Evolutionary conservation across 495 filamentous ascomycete genomes (phyloP), one percentile per base, ranked within the genome.

Genomic region (Podospora pseudoanserina): DNA sequence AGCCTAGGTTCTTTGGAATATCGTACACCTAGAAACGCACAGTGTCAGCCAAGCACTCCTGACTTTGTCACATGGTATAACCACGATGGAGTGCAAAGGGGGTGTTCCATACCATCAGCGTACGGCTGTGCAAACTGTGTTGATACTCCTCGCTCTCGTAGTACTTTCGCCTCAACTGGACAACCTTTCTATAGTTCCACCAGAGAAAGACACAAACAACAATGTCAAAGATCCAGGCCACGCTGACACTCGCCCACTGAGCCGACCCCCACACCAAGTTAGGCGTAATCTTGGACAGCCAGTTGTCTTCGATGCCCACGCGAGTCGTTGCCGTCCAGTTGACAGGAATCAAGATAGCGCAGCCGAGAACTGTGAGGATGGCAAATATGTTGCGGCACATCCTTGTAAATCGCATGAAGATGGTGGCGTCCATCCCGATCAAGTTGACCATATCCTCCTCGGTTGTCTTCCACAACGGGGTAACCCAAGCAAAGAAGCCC

Each of bases 311-410:
- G 19, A 81, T 72, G 3, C 76, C 66, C 23, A 73, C 86, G 44
- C 86, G 78, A 0, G 85, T 81, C 13, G 9, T 49, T 49, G 39
- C 23, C 1, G 30, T 32, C 61, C 92, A 77, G 73, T 97, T 95
- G 71, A 96, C 79, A 3, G 95, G 96, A 65, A 98, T 91, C 75
- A 98, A 82, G 65, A 98, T 85, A 39, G 81, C 79, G 72, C 90
- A 92, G 4, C 92, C 93, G 32, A 97, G 77, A 23, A 96, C 73
- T 62, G 88, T 85, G 72, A 97, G 79, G 39, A 86, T 73, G 63
- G 91, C 80, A 72, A 98, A 95, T 39, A 99, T 89, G 72, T 96
- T 93, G 61, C 95, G 90, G 75, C 92, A 94, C 94, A 99, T 97
- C 63, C 87, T 84, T 60, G 89, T 89, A 75, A 97, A 92, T 20